Conservation (phyloP, 768 basidiomycete species). For the Clitopilus passeckerianus region DNA sequence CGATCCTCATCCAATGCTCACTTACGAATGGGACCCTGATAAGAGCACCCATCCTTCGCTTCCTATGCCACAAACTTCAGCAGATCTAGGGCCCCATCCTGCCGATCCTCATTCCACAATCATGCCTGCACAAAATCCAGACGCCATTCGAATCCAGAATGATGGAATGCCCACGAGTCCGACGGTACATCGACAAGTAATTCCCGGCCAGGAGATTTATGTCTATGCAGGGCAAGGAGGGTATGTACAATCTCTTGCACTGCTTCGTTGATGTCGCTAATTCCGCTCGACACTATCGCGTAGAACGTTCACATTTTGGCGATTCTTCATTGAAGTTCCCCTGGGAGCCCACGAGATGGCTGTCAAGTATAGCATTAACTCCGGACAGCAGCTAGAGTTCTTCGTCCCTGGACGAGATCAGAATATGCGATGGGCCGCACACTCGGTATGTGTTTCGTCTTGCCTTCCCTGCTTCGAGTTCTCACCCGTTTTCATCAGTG, state of each 20-base stretch:
- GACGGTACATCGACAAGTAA: constrained; percentile 33
- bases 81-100: constrained; percentile 68
- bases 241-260: constrained; percentile 24
- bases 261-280: background rate
- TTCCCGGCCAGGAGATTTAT: constrained; percentile 67
- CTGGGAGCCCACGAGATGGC: constrained; percentile 66
- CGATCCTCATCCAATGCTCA: constrained; percentile 65
- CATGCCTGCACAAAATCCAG: constrained; percentile 16
- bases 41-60: constrained; percentile 9
- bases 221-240: constrained; percentile 56
- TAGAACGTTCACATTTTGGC: constrained; percentile 91
- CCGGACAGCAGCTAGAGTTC: constrained; percentile 73
- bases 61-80: constrained; percentile 25
- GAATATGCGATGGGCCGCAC: constrained; percentile 88
- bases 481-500: constrained; percentile 40
- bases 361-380: constrained; percentile 79
- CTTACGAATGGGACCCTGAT: constrained; percentile 72
- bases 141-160: constrained; percentile 7
- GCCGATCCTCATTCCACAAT: constrained; percentile 63
- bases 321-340: constrained; percentile 84
- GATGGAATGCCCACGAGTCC: constrained; percentile 18
- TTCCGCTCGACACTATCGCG: background rate
- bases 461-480: background rate
- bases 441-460: constrained; percentile 56
- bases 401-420: constrained; percentile 75